Evolutionary conservation across 1,284 basidiomycete species (phyloP), one percentile per base, ranked within the genome.

Genomic region (Rhodotorula sp.): DNA sequence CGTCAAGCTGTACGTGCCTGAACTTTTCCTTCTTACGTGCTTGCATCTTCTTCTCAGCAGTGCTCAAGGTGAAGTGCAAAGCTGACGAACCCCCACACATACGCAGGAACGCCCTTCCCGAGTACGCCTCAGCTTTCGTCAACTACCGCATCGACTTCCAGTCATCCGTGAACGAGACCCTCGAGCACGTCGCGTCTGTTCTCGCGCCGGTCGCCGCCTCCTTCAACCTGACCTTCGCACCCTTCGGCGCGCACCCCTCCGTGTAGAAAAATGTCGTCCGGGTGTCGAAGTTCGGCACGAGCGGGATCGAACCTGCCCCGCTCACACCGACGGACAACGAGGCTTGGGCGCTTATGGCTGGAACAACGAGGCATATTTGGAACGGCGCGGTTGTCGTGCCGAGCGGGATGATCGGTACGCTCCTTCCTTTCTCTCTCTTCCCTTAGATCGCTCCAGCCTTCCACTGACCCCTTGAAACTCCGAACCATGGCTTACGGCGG

Each of bases 131-230:
- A 67, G 81, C 82, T 2, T 76, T 67, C 1, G 83, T 89, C 65
- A 88, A 90, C 75, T 87, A 88, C 75, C 85, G 88, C 25, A 86
- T 89, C 69, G 84, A 85, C 12, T 84, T 85, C 32, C 64, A 75
- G 36, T 85, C 85, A 63, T 85, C 85, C 8, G 81, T 87, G 25
- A 79, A 78, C 1, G 84, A 82, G 32, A 83, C 85, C 9, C 80
- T 84, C 72, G 76, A 79, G 25, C 84, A 83, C 58, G 83, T 87
- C 69, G 81, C 82, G 1, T 71, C 80, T 5, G 80, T 87, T 0
- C 75, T 88, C 51, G 77, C 79, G 34, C 79, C 79, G 0, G 80
- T 87, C 39, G 86, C 85, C 0, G 75, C 83, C 65, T 84, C 85
- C 69, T 82, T 90, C 54, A 84, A 85, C 0, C 83, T 87, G 66